Evolutionary conservation across 176 grass and related monocot species (phyloP).

Genomic region (Juncus inflexus): DNA sequence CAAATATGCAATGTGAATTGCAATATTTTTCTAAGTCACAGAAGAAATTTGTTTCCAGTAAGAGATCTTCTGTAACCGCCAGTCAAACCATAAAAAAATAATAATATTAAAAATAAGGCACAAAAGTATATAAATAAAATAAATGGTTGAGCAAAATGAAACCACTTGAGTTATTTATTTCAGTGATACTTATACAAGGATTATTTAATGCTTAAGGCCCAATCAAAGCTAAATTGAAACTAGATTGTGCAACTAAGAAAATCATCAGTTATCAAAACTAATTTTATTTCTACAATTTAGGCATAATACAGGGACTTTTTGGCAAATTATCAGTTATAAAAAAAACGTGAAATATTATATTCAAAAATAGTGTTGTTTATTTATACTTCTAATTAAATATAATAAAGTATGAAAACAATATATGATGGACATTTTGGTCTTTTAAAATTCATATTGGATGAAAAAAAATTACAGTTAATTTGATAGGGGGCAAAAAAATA

Average conservation of each 20-base stretch:
- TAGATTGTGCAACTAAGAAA: neutral
- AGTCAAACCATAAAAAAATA: slow-evolving; percentile 21
- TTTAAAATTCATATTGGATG: too few species aligned
- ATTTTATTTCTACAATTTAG: neutral
- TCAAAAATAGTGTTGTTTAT: too few species aligned
- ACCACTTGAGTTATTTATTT: too few species aligned
- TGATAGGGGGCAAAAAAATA: too few species aligned
- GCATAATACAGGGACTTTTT: too few species aligned
- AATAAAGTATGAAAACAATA: neutral
- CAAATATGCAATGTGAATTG: slow-evolving; percentile 57
- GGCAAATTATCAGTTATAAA: neutral
- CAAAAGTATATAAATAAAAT: neutral
- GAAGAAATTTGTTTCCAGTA: slow-evolving; percentile 71
- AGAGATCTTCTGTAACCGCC: slow-evolving; percentile 70
- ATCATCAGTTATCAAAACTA: neutral
- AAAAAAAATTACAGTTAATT: too few species aligned
- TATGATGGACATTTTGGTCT: too few species aligned
- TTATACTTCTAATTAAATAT: neutral
- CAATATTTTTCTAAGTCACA: slow-evolving; percentile 75
- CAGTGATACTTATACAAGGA: too few species aligned
- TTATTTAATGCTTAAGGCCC: too few species aligned
- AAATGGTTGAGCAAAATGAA: neutral
- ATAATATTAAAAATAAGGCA: neutral
- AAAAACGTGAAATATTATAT: too few species aligned
- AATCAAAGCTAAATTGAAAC: neutral